These are phyloP conservation scores for Talaromyces sp. DNA, from an alignment of 2,329 filamentous ascomycete genomes.

Conservation along the genomic window DNA sequence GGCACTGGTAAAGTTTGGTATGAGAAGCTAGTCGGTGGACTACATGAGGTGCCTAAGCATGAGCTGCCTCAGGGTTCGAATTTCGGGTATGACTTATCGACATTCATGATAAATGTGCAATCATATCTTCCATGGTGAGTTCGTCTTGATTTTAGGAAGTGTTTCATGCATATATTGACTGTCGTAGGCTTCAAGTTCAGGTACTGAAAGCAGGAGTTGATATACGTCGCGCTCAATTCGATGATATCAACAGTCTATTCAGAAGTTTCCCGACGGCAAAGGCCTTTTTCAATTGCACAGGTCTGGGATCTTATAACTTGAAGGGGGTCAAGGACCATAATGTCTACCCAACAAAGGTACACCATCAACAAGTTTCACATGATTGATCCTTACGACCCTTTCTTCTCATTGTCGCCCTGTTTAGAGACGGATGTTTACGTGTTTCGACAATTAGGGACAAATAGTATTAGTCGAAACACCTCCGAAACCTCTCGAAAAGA, in stretches of 20 bases:
- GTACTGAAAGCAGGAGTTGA: not conserved
- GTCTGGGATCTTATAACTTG: not conserved
- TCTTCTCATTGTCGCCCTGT: not conserved
- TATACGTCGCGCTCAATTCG: not conserved
- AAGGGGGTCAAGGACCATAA: not conserved
- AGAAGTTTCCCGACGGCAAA: not conserved
- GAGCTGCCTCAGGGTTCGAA: slow-evolving; percentile 1
- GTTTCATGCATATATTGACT: not conserved
- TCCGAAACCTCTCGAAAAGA: not conserved
- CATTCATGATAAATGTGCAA: slow-evolving; percentile 9
- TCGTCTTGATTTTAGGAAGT: not conserved
- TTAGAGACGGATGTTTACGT: not conserved
- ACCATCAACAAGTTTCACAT: not conserved
- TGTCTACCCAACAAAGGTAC: slow-evolving; percentile 5
- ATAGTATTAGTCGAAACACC: slow-evolving; percentile 3
- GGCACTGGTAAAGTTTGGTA: slow-evolving; percentile 2
- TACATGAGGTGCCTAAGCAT: not conserved
- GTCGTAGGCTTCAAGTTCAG: not conserved
- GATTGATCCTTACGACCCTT: not conserved
- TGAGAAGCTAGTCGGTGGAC: slow-evolving; percentile 1
- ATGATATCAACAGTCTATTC: slow-evolving; percentile 1
- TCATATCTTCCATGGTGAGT: slow-evolving; percentile 6
- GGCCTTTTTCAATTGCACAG: slow-evolving; percentile 2
- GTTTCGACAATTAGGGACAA: slow-evolving; percentile 1
- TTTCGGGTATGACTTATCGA: slow-evolving; percentile 6